Percentiles rank a stretch among this genome's conserved stretches.
Conservation (phyloP, 345 rosid genomes). For the Eucalyptus erythrocorys region DNA sequence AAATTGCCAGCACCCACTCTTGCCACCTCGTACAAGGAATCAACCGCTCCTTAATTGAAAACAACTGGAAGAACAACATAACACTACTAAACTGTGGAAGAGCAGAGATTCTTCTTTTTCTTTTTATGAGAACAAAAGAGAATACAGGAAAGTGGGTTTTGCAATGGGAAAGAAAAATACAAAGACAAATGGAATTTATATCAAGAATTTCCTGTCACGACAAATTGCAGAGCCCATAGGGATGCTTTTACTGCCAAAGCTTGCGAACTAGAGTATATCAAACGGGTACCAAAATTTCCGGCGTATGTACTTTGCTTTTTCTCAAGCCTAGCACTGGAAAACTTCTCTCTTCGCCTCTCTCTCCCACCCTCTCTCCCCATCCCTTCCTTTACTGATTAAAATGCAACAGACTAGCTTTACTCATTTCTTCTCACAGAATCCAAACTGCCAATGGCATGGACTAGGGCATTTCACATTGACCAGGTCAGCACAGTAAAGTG, state of each 20-base stretch:
- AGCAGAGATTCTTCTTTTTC: neutral
- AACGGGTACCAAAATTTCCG: neutral
- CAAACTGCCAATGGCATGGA: neutral
- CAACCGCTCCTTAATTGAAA: neutral
- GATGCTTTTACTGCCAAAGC: neutral
- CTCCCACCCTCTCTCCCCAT: neutral
- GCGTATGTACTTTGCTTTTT: neutral
- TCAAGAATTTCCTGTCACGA: neutral
- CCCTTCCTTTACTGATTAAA: neutral
- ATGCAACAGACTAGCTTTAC: neutral
- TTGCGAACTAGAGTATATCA: neutral
- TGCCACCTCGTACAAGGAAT: neutral
- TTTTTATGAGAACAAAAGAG: neutral
- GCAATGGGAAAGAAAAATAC: neutral
- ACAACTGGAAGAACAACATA: neutral
- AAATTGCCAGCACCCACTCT: neutral
- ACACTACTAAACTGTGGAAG: neutral
- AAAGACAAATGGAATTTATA: neutral
- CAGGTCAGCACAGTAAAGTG: neutral
- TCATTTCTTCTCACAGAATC: neutral
- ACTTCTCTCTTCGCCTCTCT: neutral
- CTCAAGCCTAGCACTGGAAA: neutral
- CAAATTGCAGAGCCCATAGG: neutral
- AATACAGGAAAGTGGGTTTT: neutral
- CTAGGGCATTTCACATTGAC: neutral